These are phyloP conservation scores for Epichloe amarillans DNA, from an alignment of 2,329 filamentous ascomycete species.

Conservation along the genomic window DNA sequence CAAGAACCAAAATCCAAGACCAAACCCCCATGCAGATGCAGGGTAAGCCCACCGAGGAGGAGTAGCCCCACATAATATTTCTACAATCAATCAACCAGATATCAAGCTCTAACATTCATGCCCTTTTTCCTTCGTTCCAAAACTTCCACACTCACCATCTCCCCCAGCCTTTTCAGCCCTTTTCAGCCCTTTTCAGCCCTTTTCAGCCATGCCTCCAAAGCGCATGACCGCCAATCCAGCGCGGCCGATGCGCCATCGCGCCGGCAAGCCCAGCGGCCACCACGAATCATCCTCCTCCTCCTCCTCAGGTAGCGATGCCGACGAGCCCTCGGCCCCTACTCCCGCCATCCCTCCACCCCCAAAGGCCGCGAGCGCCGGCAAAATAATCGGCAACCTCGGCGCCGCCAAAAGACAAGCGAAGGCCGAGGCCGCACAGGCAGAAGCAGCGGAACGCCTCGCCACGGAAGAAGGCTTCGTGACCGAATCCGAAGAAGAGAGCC, in stretches of 20 bases:
- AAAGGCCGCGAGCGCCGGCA: slow-evolving; percentile 42
- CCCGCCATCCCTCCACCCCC: slow-evolving; percentile 38
- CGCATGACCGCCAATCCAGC: slow-evolving; percentile 89
- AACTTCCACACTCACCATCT: not conserved
- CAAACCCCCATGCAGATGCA: not conserved
- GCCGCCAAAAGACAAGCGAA: slow-evolving; percentile 26
- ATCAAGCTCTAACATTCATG: not conserved
- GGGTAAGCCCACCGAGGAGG: not conserved
- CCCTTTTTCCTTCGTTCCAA: not conserved
- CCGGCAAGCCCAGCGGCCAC: slow-evolving; percentile 59
- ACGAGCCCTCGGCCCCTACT: slow-evolving; percentile 14
- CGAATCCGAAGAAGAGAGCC: slow-evolving; percentile 31
- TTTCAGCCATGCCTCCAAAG: slow-evolving; percentile 44
- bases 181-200: too few relatives aligned
- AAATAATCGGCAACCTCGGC: slow-evolving; percentile 40
- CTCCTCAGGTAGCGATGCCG: slow-evolving; percentile 32
- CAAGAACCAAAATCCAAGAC: too few relatives aligned
- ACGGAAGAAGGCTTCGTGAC: slow-evolving; percentile 52
- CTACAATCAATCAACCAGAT: not conserved
- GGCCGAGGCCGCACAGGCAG: slow-evolving; percentile 27
- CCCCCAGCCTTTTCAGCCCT: not conserved
- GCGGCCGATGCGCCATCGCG: slow-evolving; percentile 67
- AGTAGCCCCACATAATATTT: not conserved
- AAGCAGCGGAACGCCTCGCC: slow-evolving; percentile 34
- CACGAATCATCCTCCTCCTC: slow-evolving; percentile 43